A percentile compares a stretch with the other conserved stretches of the same genome.
These are phyloP conservation scores for Venturia oleaginea DNA, from an alignment of 2,329 filamentous ascomycete genomes.

Conservation along the genomic window DNA sequence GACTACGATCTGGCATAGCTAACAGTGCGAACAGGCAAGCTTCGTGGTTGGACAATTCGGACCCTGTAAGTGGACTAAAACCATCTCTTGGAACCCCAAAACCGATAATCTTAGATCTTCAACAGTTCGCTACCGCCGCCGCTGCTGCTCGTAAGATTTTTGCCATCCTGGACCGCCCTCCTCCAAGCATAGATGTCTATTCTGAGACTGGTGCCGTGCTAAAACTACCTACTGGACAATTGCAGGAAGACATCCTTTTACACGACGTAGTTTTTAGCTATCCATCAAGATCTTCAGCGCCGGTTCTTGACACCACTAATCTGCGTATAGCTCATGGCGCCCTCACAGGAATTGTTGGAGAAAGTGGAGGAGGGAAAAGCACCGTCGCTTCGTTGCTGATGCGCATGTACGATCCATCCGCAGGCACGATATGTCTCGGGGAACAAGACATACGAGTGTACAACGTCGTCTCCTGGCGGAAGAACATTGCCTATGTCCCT, in stretches of 20 bases:
- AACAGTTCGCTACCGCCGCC: conserved; percentile 10
- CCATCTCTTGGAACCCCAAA: too few relatives aligned
- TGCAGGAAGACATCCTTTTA: conserved; percentile 25
- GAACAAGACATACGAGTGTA: conserved; percentile 23
- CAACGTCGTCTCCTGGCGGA: neutral
- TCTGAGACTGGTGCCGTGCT: conserved; percentile 20
- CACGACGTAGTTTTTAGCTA: conserved; percentile 33
- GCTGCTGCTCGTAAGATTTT: conserved; percentile 13
- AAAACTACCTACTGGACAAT: conserved; percentile 13
- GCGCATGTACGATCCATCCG: conserved; percentile 31
- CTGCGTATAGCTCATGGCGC: conserved; percentile 29
- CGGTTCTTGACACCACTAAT: conserved; percentile 29
- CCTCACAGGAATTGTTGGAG: conserved; percentile 34
- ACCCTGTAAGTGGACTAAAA: conserved; percentile 23
- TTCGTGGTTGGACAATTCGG: conserved; percentile 38
- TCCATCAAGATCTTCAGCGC: conserved; percentile 30
- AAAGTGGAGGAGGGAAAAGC: conserved; percentile 34
- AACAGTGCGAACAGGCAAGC: conserved; percentile 27
- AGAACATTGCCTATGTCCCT: neutral
- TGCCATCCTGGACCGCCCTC: conserved; percentile 19
- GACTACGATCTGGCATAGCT: neutral
- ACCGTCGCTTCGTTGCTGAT: conserved; percentile 31
- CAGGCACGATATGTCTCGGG: conserved; percentile 18
- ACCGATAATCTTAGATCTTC: neutral
- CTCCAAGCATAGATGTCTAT: conserved; percentile 8